Base-by-base conservation (phyloP, 345 rosid species). In the Murraya koenigii region DNA sequence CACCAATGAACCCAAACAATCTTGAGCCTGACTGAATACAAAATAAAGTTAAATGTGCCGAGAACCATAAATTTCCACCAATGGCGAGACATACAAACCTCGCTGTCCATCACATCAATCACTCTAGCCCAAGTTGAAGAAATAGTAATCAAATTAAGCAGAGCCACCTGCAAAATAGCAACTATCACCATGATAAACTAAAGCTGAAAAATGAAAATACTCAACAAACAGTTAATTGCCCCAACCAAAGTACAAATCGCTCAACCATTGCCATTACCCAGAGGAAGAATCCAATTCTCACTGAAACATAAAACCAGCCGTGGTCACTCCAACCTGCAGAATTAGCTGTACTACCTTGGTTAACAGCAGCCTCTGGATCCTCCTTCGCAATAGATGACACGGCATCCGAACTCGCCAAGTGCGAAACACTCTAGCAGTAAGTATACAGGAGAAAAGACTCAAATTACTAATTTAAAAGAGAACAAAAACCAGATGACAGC, bases 101-200 rank as follows among this genome's bases (percentile, higher is more conserved):
- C 98, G 65, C 76, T 87, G 80, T 93, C 97, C 97, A 93, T 93
- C 66, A 93, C 91, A 82, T 95, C 98, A 77, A 95, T 95, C 68
- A 93, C 82, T 82, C 98, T 90, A 73, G 97, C 97, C 98, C 98
- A 95, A 23, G 98, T 95, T 67, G 97, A 93, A 75, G 98, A 95
- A 70, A 93, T 95, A 61, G 98, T 91, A 0, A 95, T 90, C 66
- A 95, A 91, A 84, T 95, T 95, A 78, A 95, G 97, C 84, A 95
- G 81, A 55, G 95, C 93, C 82, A 95, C 89, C 98, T 93, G 76
- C 77, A 71, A 78, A 60, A 70, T 20, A 84, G 62, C 54, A 69
- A 28, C 71, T 69, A 25, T 5, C 58, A 35, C 38, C 66, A 55
- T 72, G 54, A 69, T 69, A 25, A 60, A 7, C 41, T 44, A 23